These are phyloP conservation scores for Cenchrus americanus DNA, from an alignment of 176 grass and related monocot species.

Conservation along the genomic window DNA sequence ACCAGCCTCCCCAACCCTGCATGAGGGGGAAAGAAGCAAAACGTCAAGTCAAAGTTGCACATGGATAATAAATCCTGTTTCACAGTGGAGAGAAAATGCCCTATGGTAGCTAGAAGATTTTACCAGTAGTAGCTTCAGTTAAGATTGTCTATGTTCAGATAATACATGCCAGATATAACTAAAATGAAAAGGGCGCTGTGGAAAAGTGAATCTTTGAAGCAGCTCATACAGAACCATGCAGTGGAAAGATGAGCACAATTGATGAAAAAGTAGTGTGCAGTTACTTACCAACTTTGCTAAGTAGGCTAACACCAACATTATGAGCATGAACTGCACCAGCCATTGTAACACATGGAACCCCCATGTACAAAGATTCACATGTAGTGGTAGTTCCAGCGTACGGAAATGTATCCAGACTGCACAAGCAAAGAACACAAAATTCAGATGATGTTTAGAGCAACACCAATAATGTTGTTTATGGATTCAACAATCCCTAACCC, in stretches of 20 bases:
- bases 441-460: constrained; percentile 20
- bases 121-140: not conserved
- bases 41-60: constrained; percentile 18
- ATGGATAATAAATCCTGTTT: not conserved
- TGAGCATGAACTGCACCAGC: constrained; percentile 97
- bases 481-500: constrained; percentile 12
- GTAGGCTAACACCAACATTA: constrained; percentile 97
- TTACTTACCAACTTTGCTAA: constrained; percentile 85
- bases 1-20: constrained; percentile 66
- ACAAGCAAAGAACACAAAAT: constrained; percentile 36
- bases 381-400: constrained; percentile 99
- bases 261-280: not conserved
- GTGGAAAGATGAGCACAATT: not conserved
- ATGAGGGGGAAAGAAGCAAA: not conserved
- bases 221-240: constrained; percentile 15
- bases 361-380: constrained; percentile 97
- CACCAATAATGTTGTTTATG: not conserved
- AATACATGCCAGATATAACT: not conserved
- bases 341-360: constrained; percentile 99
- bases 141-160: constrained; percentile 18
- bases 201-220: not conserved
- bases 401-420: constrained; percentile 98
- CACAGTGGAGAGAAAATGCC: not conserved
- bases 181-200: not conserved
- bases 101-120: constrained; percentile 24